Base-by-base conservation (phyloP, 331 rosid genomes). In the Phaseolus coccineus region DNA sequence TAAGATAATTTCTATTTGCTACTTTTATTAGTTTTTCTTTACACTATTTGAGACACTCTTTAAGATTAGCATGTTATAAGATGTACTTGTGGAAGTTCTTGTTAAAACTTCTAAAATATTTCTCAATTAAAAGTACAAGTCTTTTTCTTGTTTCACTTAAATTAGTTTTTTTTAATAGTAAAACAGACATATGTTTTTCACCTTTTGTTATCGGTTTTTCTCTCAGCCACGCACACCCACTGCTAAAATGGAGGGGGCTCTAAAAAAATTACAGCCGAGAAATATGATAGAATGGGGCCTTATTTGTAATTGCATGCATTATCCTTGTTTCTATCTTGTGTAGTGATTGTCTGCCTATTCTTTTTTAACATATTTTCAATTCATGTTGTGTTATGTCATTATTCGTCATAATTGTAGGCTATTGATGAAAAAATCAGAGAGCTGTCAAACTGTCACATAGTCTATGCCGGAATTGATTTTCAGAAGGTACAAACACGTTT, bases 371-470 rank as follows among this genome's bases (percentile, higher is more conserved):
- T 67, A 1, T 8, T 33, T 6, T 39, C 73, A 22, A 28, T 51
- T 76, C 77, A 48, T 51, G 40, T 27, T n/a, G 7, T 77, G 58
- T 24, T 71, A 52, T 53, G 22, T 57, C 30, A 82, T 64, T 78
- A 24, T 63, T 77, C 73, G 69, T 74, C 51, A 50, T 68, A 47
- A 71, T 73, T 76, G 75, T 81, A 96, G 99, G 99, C 99, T 13
- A 96, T 96, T 75, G 99, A 96, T 77, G 99, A 96, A 83, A 91
- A 91, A 87, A 96, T 96, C 80, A 87, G 92, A 82, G 99, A 91
- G 88, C 91, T 96, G 86, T 96, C 99, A 14, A 96, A 93, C 86
- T 96, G 99, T 84, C 99, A 96, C 86, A 84, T 87, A 72, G 98
- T 96, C 72, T 89, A 96, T 87, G 0, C 90, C 46, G 98, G 98